These are phyloP conservation scores for Phytophthora macrochlamydospora DNA, from an alignment of 352 stramenopile species.

Conservation along the genomic window DNA sequence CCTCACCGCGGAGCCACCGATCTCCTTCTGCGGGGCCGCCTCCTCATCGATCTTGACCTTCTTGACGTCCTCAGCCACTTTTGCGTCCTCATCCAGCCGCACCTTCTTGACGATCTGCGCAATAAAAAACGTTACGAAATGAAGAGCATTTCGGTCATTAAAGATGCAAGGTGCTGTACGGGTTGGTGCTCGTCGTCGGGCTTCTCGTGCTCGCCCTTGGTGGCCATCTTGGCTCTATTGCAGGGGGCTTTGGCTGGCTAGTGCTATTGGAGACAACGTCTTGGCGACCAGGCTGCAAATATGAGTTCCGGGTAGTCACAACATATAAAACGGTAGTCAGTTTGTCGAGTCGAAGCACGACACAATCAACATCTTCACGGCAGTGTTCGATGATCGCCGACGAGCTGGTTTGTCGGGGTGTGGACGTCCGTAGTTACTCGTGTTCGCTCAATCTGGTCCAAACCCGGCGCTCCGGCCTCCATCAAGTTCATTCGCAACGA, in stretches of 20 bases:
- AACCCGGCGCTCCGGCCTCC: too few relatives aligned
- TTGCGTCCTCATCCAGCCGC: slow-evolving; percentile 53
- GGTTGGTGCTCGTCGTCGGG: slow-evolving; percentile 66
- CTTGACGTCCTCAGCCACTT: slow-evolving; percentile 55
- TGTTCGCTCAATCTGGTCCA: too few relatives aligned
- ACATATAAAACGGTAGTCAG: too few relatives aligned
- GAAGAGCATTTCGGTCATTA: background rate
- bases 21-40: slow-evolving; percentile 25
- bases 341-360: too few relatives aligned
- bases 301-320: too few relatives aligned
- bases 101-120: slow-evolving; percentile 63
- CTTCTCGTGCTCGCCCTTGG: slow-evolving; percentile 80
- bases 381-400: too few relatives aligned
- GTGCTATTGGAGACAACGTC: slow-evolving; percentile 12
- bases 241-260: slow-evolving; percentile 4
- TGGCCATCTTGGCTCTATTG: slow-evolving; percentile 49
- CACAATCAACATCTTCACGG: too few relatives aligned
- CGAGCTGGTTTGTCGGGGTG: too few relatives aligned
- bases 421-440: too few relatives aligned
- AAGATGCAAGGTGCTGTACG: slow-evolving; percentile 19
- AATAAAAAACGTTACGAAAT: background rate
- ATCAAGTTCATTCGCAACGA: too few relatives aligned
- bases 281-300: background rate
- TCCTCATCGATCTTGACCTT: slow-evolving; percentile 48
- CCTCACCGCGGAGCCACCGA: slow-evolving; percentile 30